These are phyloP conservation scores for Verticillium tricorpus DNA, from an alignment of 2,329 filamentous ascomycete genomes.

Conservation along the genomic window DNA sequence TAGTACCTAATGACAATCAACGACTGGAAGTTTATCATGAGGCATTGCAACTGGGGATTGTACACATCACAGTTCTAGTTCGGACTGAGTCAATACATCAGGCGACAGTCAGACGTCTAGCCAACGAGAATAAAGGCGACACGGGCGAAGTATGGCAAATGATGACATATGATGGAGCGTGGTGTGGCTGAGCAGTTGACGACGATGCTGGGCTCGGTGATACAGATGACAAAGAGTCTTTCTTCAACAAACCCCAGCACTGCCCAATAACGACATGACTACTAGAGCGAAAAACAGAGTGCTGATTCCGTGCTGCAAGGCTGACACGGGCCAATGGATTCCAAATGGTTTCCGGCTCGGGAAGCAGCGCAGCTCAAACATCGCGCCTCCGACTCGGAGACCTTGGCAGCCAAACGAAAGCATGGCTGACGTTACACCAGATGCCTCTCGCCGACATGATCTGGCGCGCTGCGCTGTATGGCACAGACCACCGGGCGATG, in stretches of 20 bases:
- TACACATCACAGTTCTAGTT: not conserved
- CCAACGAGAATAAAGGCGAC: not conserved
- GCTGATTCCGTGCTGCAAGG: too few relatives aligned
- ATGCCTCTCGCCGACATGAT: not conserved
- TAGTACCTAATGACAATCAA: not conserved
- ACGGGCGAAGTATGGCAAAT: not conserved
- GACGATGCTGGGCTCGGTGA: not conserved
- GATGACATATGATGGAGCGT: not conserved
- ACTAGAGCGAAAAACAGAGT: too few relatives aligned
- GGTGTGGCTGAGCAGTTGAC: not conserved
- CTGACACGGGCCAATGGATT: not conserved
- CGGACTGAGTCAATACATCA: not conserved
- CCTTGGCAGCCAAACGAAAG: not conserved
- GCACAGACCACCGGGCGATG: not conserved
- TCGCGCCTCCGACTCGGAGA: too few relatives aligned
- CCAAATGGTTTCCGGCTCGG: not conserved
- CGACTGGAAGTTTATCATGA: not conserved
- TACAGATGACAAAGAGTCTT: not conserved
- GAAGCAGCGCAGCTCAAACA: too few relatives aligned
- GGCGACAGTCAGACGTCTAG: not conserved
- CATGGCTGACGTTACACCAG: slow-evolving; percentile 1
- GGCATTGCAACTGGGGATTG: not conserved
- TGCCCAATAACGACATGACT: not conserved
- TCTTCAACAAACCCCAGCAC: not conserved
- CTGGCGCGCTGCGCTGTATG: not conserved